Evolutionary conservation across 1,284 basidiomycete species (phyloP).

Genomic region (Malassezia caprae): DNA sequence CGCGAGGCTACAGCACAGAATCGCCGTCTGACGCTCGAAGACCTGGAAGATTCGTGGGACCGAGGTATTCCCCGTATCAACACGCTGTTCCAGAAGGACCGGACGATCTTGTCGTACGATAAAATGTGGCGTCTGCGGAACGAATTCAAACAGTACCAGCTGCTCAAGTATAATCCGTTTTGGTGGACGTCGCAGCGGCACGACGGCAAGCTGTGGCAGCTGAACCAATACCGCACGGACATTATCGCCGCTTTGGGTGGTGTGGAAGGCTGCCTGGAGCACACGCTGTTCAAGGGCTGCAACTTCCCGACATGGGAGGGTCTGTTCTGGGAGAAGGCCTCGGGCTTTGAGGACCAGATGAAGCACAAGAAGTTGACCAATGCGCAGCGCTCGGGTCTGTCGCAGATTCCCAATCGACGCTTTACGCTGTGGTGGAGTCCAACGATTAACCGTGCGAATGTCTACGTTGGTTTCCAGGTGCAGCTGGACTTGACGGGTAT

Average conservation of each 20-base stretch:
- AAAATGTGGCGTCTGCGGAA: constrained; percentile 77
- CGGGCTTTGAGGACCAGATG: constrained; percentile 94
- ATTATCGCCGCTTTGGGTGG: constrained; percentile 97
- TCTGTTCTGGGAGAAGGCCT: constrained; percentile 53
- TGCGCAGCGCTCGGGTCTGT: constrained; percentile 87
- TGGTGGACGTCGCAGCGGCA: constrained; percentile 98
- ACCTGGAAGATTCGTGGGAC: constrained; percentile 94
- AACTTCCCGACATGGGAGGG: constrained; percentile 61
- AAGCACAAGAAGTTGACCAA: constrained; percentile 66
- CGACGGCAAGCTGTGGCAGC: constrained; percentile 93
- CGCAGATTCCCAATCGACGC: constrained; percentile 98
- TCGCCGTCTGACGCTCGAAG: constrained; percentile 90
- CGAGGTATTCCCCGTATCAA: constrained; percentile 96
- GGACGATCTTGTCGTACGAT: constrained; percentile 92
- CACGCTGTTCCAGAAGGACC: constrained; percentile 93
- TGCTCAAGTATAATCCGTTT: constrained; percentile 82
- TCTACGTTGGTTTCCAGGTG: constrained; percentile 99
- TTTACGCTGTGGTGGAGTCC: constrained; percentile 99
- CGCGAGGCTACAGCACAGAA: constrained; percentile 98
- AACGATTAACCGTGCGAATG: constrained; percentile 87
- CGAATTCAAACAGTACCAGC: constrained; percentile 94
- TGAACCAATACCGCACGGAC: constrained; percentile 97
- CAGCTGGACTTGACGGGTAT: constrained; percentile 87
- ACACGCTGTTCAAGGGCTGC: constrained; percentile 94
- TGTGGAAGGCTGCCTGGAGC: constrained; percentile 93